phyloP scores from a whole-genome alignment of 257 asterid species.

The Catharanthus roseus region DNA sequence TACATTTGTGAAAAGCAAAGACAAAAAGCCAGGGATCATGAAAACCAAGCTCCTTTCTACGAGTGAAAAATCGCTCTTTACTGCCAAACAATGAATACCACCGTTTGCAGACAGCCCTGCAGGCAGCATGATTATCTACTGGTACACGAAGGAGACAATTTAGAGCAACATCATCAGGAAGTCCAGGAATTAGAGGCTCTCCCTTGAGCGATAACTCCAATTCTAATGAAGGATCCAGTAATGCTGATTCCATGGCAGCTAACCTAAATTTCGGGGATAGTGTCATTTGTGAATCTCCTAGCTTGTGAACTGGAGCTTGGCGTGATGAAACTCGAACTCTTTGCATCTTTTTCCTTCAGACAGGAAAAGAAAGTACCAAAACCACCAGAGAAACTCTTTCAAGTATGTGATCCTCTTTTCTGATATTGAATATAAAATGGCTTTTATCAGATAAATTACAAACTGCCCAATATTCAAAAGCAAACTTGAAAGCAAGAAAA shows the following conservation, averaged over 20 bases:
- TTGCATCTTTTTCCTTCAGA: slow-evolving; percentile 12
- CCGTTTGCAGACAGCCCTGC: slow-evolving; percentile 60
- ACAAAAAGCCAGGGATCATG: slow-evolving; percentile 90
- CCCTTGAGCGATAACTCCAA: slow-evolving; percentile 38
- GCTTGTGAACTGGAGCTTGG: slow-evolving; percentile 74
- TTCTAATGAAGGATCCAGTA: slow-evolving; percentile 49
- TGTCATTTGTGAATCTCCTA: slow-evolving; percentile 84
- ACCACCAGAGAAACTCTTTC: neutral
- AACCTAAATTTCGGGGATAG: slow-evolving; percentile 72
- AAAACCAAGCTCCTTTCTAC: slow-evolving; percentile 73
- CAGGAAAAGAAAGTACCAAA: neutral
- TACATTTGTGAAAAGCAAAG: slow-evolving; percentile 74
- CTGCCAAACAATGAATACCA: slow-evolving; percentile 75
- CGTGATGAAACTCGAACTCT: slow-evolving; percentile 70
- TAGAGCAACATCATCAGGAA: slow-evolving; percentile 90
- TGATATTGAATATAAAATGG: neutral
- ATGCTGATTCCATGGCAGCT: slow-evolving; percentile 43
- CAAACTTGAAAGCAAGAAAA: neutral
- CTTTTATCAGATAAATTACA: neutral
- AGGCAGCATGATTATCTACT: slow-evolving; percentile 42
- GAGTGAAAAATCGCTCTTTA: slow-evolving; percentile 63
- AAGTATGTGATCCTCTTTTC: neutral
- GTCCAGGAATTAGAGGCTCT: slow-evolving; percentile 76
- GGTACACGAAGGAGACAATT: slow-evolving; percentile 89
- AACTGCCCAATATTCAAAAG: neutral